Percentiles rank a stretch among this genome's conserved stretches.
These are phyloP conservation scores for Anaeramoeba ignava DNA, from an alignment of 78 protist species.

Conservation along the genomic window DNA sequence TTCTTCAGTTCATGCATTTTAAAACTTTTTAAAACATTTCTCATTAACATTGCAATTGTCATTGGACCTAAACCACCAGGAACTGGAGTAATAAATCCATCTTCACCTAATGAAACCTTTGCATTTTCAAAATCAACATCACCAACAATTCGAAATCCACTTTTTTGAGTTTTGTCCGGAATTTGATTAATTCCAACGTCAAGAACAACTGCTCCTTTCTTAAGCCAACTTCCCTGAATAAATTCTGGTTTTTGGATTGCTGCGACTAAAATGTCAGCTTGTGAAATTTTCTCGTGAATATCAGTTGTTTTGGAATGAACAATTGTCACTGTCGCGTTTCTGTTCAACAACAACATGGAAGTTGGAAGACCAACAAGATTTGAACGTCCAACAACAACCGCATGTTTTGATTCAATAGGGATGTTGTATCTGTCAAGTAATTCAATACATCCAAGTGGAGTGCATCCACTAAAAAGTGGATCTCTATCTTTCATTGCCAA, in stretches of 20 bases:
- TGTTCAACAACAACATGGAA: constrained; percentile 28
- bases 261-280: constrained; percentile 80
- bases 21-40: too few relatives aligned
- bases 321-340: constrained; percentile 24
- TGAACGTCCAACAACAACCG: constrained; percentile 79
- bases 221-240: constrained; percentile 64
- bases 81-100: constrained; percentile 83
- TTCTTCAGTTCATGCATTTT: too few relatives aligned
- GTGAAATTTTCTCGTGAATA: constrained; percentile 9
- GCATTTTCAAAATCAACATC: constrained; percentile 26
- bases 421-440: constrained; percentile 40
- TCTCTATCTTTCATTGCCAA: constrained; percentile 41
- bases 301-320: constrained; percentile 9
- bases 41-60: constrained; percentile 77
- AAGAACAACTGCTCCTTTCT: constrained; percentile 70
- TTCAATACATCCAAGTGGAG: constrained; percentile 62
- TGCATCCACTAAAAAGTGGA: constrained; percentile 40
- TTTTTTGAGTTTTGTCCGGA: constrained; percentile 25
- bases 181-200: constrained; percentile 78
- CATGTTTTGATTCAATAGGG: constrained; percentile 50
- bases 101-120: constrained; percentile 39
- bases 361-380: constrained; percentile 80
- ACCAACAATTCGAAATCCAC: constrained; percentile 22
- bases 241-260: constrained; percentile 40
- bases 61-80: constrained; percentile 99